A percentile compares a stretch with the other conserved stretches of the same genome.
These are phyloP conservation scores for Penicillium expansum DNA, from an alignment of 2,329 filamentous ascomycete genomes.

Conservation along the genomic window DNA sequence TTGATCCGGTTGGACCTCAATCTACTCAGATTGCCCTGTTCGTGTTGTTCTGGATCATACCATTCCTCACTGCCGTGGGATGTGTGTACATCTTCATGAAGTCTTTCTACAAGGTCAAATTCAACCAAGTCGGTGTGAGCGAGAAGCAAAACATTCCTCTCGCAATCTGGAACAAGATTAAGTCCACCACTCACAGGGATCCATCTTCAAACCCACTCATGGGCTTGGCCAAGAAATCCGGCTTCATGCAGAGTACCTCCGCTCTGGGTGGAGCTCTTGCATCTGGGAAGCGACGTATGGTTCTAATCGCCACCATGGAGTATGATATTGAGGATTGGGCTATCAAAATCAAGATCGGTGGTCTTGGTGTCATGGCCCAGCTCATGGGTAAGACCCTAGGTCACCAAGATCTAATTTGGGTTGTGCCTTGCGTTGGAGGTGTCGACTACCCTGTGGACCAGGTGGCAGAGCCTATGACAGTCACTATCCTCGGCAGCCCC, in stretches of 20 bases:
- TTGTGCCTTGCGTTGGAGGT: conserved; percentile 61
- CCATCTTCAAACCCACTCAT: conserved; percentile 35
- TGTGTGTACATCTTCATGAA: conserved; percentile 59
- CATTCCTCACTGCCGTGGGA: conserved; percentile 49
- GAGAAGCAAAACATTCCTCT: conserved; percentile 47
- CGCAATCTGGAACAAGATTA: conserved; percentile 38
- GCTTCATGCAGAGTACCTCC: conserved; percentile 38
- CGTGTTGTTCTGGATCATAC: conserved; percentile 55
- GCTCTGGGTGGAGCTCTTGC: conserved; percentile 31
- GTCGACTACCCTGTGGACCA: conserved; percentile 63
- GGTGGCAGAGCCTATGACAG: conserved; percentile 58
- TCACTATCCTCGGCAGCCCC: conserved; percentile 58
- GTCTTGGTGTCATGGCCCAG: conserved; percentile 68
- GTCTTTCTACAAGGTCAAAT: conserved; percentile 63
- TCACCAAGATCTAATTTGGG: conserved; percentile 65
- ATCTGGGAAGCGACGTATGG: conserved; percentile 45
- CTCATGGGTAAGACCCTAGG: conserved; percentile 66
- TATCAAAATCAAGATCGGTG: conserved; percentile 70
- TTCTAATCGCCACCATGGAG: conserved; percentile 69
- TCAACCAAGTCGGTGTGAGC: conserved; percentile 57
- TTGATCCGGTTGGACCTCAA: conserved; percentile 54
- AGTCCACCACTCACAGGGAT: conserved; percentile 24
- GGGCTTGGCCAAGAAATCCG: conserved; percentile 36
- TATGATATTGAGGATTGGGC: conserved; percentile 69
- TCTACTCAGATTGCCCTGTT: conserved; percentile 54